Evolutionary conservation across 2,329 filamentous ascomycete species (phyloP).

Genomic region (Lachnellula cervina): DNA sequence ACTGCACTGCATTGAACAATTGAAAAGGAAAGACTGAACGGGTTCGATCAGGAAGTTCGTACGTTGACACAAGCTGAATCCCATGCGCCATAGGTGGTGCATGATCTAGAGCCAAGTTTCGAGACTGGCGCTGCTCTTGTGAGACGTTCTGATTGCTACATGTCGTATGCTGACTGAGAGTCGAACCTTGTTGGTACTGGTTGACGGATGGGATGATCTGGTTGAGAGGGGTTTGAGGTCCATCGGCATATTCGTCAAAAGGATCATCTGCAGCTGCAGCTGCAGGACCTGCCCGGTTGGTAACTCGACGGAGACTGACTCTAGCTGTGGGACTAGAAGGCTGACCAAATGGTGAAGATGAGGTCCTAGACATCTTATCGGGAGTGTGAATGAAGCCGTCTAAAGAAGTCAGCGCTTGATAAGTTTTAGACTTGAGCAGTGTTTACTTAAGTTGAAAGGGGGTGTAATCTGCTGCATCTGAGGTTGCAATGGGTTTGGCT

Average conservation of each 20-base stretch:
- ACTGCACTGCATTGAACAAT: constrained; percentile 78
- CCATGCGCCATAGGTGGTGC: constrained; percentile 37
- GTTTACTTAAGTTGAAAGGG: constrained; percentile 27
- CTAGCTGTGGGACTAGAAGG: constrained; percentile 27
- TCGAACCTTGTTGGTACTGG: not conserved
- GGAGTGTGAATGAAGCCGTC: constrained; percentile 20
- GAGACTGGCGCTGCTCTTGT: not conserved
- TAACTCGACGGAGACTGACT: constrained; percentile 22
- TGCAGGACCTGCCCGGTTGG: constrained; percentile 7
- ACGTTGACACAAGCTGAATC: constrained; percentile 53
- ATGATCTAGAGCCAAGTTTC: constrained; percentile 20
- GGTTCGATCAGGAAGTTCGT: constrained; percentile 64
- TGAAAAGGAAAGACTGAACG: constrained; percentile 67
- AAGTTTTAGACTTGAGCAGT: not conserved
- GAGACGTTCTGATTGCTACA: not conserved
- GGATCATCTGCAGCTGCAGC: not conserved
- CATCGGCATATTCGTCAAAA: not conserved
- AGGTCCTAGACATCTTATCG: constrained; percentile 4
- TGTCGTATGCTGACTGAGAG: not conserved
- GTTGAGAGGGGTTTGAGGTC: constrained; percentile 11
- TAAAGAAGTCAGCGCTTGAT: constrained; percentile 16
- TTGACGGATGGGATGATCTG: constrained; percentile 1
- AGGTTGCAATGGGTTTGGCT: constrained; percentile 19
- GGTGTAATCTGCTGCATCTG: constrained; percentile 26
- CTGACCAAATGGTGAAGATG: constrained; percentile 19